These are phyloP conservation scores for Backusella tarrabulga DNA, from an alignment of 192 early-diverging fungal species.

Conservation along the genomic window DNA sequence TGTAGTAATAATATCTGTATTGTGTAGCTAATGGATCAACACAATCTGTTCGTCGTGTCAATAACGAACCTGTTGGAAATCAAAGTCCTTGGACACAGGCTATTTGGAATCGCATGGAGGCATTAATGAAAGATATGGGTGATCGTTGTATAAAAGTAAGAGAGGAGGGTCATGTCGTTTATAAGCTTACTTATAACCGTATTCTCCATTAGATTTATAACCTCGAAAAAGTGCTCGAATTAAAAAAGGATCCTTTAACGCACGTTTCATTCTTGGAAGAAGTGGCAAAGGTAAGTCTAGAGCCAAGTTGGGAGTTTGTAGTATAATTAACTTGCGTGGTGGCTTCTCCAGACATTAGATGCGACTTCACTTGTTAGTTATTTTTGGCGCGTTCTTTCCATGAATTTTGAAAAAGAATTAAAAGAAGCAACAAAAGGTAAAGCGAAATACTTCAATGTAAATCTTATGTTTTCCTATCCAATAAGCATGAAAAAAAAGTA, in stretches of 20 bases:
- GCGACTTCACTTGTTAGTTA: constrained; percentile 48
- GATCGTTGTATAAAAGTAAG: constrained; percentile 54
- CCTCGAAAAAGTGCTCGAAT: constrained; percentile 49
- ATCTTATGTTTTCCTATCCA: not conserved
- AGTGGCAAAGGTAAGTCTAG: constrained; percentile 36
- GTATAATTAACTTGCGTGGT: not conserved
- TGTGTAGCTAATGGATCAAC: constrained; percentile 10
- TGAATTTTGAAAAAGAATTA: constrained; percentile 52
- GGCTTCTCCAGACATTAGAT: constrained; percentile 37
- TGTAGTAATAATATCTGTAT: not conserved
- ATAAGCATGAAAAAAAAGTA: not conserved
- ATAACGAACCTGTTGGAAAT: constrained; percentile 50
- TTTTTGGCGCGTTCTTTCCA: constrained; percentile 53
- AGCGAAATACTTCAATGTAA: not conserved
- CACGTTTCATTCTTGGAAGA: constrained; percentile 53
- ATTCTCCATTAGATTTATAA: constrained; percentile 40
- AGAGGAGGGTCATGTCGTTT: not conserved
- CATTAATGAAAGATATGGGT: constrained; percentile 49
- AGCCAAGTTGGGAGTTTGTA: too few relatives aligned
- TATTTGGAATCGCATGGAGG: constrained; percentile 55
- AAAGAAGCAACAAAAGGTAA: constrained; percentile 46
- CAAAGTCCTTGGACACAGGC: constrained; percentile 42
- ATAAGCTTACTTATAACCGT: not conserved
- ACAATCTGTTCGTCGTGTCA: constrained; percentile 44
- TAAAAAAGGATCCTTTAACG: constrained; percentile 48